Conservation (phyloP, 2,329 filamentous ascomycete genomes). For the Sporothrix humicola region DNA sequence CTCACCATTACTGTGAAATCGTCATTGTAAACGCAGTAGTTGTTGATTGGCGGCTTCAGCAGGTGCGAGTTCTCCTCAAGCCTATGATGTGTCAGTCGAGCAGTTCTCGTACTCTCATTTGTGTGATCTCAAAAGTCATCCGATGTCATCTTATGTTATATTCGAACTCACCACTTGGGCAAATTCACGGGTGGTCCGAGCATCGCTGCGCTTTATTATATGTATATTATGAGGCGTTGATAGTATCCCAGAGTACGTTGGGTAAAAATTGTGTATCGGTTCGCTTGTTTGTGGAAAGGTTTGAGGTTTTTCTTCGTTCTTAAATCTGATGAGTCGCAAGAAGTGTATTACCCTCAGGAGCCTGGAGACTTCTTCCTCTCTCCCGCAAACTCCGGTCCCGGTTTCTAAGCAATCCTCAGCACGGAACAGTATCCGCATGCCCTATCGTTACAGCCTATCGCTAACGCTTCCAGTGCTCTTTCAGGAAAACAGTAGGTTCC, state of each 20-base stretch:
- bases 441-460: slow-evolving; percentile 6
- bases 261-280: background rate
- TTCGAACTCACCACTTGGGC: slow-evolving; percentile 59
- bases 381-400: slow-evolving; percentile 35
- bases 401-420: slow-evolving; percentile 29
- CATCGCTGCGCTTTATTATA: slow-evolving; percentile 46
- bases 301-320: background rate
- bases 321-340: background rate
- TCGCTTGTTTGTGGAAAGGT: background rate
- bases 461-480: background rate
- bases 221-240: background rate
- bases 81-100: slow-evolving; percentile 57
- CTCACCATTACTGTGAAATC: slow-evolving; percentile 79
- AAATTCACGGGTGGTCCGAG: slow-evolving; percentile 60
- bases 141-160: background rate
- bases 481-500: background rate
- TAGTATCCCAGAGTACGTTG: background rate
- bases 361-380: background rate
- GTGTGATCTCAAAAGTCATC: background rate
- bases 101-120: background rate
- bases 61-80: slow-evolving; percentile 90
- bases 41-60: slow-evolving; percentile 92
- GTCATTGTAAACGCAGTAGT: slow-evolving; percentile 93
- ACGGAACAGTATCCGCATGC: background rate
- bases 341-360: too few relatives aligned